Evolutionary conservation across 176 grass and related monocot genomes (phyloP).

Genomic region (Aechmea fasciata): DNA sequence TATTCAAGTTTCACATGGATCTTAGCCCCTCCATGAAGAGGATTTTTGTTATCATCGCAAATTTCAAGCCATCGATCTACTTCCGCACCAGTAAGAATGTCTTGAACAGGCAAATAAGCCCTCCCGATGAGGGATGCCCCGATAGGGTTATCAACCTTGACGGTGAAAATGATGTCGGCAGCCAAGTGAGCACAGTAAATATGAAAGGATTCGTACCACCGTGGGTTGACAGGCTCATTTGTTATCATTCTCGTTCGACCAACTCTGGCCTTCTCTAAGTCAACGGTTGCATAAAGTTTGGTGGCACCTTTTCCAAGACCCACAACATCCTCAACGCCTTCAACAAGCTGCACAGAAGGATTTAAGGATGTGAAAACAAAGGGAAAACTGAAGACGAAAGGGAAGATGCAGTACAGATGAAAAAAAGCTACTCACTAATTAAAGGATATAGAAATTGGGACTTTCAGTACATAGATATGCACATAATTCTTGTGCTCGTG

Average conservation of each 20-base stretch:
- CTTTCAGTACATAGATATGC: no score
- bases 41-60: slow-evolving; percentile 22
- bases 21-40: slow-evolving; percentile 36
- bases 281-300: slow-evolving; percentile 75
- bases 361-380: not conserved
- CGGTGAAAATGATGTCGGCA: slow-evolving; percentile 60
- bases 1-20: slow-evolving; percentile 58
- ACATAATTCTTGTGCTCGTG: no score
- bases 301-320: slow-evolving; percentile 65
- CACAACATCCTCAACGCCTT: slow-evolving; percentile 62
- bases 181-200: slow-evolving; percentile 94
- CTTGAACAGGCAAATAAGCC: slow-evolving; percentile 59
- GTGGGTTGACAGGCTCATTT: slow-evolving; percentile 65
- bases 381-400: not conserved
- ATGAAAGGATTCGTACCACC: slow-evolving; percentile 91
- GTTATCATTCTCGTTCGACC: slow-evolving; percentile 65
- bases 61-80: slow-evolving; percentile 55
- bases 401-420: not conserved
- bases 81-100: slow-evolving; percentile 36
- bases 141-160: slow-evolving; percentile 63
- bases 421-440: not conserved
- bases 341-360: slow-evolving; percentile 43
- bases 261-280: slow-evolving; percentile 69
- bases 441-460: not conserved
- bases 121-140: slow-evolving; percentile 76